phyloP scores from a whole-genome alignment of 2,329 filamentous ascomycete species.

The Tolypocladium tundrense region DNA sequence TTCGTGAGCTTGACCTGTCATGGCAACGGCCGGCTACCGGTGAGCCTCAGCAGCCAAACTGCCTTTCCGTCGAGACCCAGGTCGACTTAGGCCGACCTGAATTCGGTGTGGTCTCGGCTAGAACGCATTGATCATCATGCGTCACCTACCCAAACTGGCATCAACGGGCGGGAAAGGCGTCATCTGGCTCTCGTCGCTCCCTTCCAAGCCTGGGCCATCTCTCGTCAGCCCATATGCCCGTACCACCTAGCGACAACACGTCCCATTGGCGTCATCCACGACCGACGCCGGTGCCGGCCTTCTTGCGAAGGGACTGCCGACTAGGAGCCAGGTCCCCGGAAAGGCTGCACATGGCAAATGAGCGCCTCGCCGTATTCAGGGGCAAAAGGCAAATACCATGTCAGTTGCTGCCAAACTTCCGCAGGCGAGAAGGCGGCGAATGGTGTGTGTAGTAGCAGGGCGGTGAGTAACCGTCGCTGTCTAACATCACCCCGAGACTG shows the following conservation, averaged over 20 bases:
- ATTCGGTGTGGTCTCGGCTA: not conserved
- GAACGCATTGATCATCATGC: not conserved
- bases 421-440: not conserved
- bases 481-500: not conserved
- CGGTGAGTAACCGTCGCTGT: not conserved
- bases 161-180: not conserved
- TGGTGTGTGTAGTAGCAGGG: not conserved
- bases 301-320: not conserved
- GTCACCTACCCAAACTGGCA: not conserved
- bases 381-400: not conserved
- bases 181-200: not conserved
- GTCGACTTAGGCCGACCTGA: not conserved
- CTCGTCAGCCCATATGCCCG: not conserved
- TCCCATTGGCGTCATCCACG: not conserved
- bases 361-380: not conserved
- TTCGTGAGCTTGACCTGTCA: not conserved
- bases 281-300: not conserved
- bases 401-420: not conserved
- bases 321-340: not conserved
- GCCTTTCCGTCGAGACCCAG: not conserved
- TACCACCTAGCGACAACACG: not conserved
- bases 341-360: not conserved
- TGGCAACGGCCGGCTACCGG: not conserved
- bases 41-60: not conserved
- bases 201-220: not conserved